Base-by-base conservation (phyloP, 140 eudicot species). In the Stevia rebaudiana region DNA sequence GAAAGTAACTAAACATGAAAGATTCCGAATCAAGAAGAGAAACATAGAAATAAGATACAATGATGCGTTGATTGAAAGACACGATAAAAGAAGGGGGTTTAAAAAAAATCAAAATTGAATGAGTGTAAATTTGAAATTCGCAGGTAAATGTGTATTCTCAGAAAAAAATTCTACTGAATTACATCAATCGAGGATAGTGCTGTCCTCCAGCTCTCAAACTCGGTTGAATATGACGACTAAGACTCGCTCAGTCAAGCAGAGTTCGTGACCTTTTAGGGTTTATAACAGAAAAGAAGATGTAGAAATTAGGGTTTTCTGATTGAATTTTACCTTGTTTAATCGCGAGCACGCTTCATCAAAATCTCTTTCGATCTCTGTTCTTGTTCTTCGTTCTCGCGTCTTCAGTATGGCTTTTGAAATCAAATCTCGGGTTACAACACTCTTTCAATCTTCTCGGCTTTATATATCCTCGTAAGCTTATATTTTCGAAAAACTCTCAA, bases 371-470 rank as follows among this genome's bases (percentile, higher is more conserved):
- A 74, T 74, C 79, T 74, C 56, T 48, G 46, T 53, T 37, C 21
- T 58, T 48, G 30, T 28, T 28, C 33, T 28, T 28, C n/a, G 33
- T 28, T 28, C 33, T 28, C 4, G 33, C 33, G 33, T 28, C 33
- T 28, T 28, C 53, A 37, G 35, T 67, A 48, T 65, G 44, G 41
- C 51, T 74, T 74, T 74, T 74, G 74, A 59, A 67, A 74, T 74
- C 55, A 67, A 74, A 66, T 66, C 41, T 47, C 62, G 55, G 76
- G 65, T 57, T 39, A 37, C 15, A 42, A 74, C 47, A 24, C 73
- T 71, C 63, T 66, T 74, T 74, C 74, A 74, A 74, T 74, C 74
- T 74, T 67, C 69, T 74, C 55, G 40, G 69, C 79, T 58, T 74
- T 74, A 67, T 74, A 58, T 74, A 58, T 48, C 79, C 67, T 58